Evolutionary conservation across 257 asterid genomes (phyloP).

Genomic region (Solanum virginianum): DNA sequence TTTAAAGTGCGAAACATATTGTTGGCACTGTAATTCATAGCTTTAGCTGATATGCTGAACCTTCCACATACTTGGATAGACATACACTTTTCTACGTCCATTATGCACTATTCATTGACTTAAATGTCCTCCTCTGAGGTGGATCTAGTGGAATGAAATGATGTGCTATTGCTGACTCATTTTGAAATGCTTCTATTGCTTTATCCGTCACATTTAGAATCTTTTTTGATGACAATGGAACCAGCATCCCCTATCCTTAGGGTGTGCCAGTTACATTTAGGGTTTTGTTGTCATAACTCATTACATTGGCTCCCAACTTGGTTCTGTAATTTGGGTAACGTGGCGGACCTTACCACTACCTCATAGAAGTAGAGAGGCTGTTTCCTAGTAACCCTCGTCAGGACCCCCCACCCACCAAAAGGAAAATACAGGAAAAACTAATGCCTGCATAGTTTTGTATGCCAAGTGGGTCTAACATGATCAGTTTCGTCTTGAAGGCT

Average conservation of each 20-base stretch:
- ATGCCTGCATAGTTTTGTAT: not conserved
- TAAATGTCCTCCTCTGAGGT: not conserved
- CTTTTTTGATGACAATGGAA: not conserved
- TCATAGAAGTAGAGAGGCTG: too few species aligned
- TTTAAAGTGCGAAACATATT: not conserved
- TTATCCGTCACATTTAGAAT: not conserved
- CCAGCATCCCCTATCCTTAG: not conserved
- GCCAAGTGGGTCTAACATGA: not conserved
- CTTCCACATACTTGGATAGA: not conserved
- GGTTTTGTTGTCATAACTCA: not conserved
- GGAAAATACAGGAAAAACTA: not conserved
- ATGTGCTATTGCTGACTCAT: not conserved
- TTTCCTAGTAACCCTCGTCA: too few species aligned
- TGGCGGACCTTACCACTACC: not conserved
- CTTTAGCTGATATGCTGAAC: not conserved
- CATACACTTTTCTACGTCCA: not conserved
- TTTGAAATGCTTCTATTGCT: not conserved
- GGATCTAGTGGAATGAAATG: not conserved
- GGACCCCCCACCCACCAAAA: not conserved
- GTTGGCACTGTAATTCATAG: not conserved
- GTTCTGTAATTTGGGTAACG: not conserved
- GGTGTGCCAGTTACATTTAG: not conserved
- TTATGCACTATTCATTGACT: not conserved
- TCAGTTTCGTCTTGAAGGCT: not conserved
- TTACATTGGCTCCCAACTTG: not conserved